Base-by-base conservation (phyloP, 164 flowering plant species). In the Tetrastigma voinierianum region DNA sequence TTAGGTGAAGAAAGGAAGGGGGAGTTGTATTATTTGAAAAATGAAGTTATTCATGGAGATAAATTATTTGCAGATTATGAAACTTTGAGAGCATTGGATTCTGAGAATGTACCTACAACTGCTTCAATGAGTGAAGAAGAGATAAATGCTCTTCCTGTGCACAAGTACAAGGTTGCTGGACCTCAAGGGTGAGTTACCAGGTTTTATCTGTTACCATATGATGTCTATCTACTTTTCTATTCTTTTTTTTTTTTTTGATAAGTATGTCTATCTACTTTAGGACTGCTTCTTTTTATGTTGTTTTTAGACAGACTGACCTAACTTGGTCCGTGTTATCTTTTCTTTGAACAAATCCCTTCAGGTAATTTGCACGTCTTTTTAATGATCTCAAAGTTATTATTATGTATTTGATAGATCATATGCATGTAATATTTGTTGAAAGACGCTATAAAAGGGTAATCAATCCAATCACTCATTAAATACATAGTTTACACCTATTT, bases 61-160 rank as follows among this genome's bases (percentile, higher is more conserved):
- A 19, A 1, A 32, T 32, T 32, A 32, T 32, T 32, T 76, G 73
- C 86, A 96, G 99, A 96, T 79, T 96, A 93, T 83, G 98, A 91
- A 68, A 74, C 96, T 57, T 74, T 90, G 77, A 84, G 96, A 65
- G 91, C 85, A 51, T 68, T 86, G 64, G 96, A 90, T 79, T 67
- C 86, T 32, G 87, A 86, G 66, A 85, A 86, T 78, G 71, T 70
- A 66, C 77, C 86, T 19, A 21, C 79, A 55, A 67, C 77, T 66
- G 74, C 82, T 63, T 85, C 98, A 59, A 91, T 96, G 99, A 91
- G 87, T 48, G 99, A 96, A 59, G 97, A 96, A 78, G 96, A 96
- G 80, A 93, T 96, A 76, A 91, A 90, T 82, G 86, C 93, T 47
- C 86, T 94, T 67, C 98, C 98, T 46, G 90, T 94, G 74, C 98